These are phyloP conservation scores for Lipomyces anomalus DNA, from an alignment of 805 yeast genomes.

Conservation along the genomic window DNA sequence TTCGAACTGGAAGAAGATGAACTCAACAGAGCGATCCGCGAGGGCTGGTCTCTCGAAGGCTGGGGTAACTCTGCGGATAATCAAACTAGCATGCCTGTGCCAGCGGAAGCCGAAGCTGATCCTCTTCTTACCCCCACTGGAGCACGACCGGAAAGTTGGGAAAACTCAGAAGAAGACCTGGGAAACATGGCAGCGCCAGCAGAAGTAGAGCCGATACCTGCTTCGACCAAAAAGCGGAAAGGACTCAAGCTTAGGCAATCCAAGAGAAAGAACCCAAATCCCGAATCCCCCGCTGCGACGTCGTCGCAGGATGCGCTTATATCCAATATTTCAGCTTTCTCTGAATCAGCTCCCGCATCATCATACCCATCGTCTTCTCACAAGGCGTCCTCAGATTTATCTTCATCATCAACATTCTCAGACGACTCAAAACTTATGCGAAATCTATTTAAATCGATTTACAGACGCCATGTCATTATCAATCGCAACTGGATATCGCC, in stretches of 20 bases:
- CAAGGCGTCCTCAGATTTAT: not conserved
- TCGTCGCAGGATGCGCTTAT: too few relatives aligned
- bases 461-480: constrained; percentile 53
- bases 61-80: constrained; percentile 4
- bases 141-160: not conserved
- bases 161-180: not conserved
- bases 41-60: constrained; percentile 30
- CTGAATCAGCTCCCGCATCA: not conserved
- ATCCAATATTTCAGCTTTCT: not conserved
- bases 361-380: not conserved
- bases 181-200: not conserved
- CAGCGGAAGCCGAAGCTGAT: not conserved
- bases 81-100: not conserved
- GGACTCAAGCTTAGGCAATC: not conserved
- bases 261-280: not conserved
- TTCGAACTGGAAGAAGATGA: constrained; percentile 48
- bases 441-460: constrained; percentile 48
- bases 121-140: too few relatives aligned
- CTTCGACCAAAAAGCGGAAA: not conserved
- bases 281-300: not conserved
- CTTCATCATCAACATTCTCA: not conserved
- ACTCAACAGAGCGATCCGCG: constrained; percentile 34
- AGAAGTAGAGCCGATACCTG: not conserved
- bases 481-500: constrained; percentile 78
- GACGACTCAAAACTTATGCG: not conserved